Base-by-base conservation (phyloP, 1,139 yeast genomes). In the Taiozyma sp. region DNA sequence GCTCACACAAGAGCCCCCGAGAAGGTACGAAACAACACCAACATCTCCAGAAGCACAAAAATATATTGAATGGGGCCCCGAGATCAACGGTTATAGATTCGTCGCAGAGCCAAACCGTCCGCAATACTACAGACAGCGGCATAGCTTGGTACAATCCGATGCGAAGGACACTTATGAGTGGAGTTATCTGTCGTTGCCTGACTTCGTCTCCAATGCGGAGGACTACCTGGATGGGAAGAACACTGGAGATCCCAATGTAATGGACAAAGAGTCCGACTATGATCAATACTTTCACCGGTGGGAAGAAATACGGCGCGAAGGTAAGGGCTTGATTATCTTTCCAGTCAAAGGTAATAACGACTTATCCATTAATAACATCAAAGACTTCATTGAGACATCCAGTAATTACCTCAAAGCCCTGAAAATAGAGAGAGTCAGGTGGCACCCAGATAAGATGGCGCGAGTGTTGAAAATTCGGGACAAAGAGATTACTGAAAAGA, bases 381-480 rank as follows among this genome's bases (percentile, higher is more conserved):
- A 47, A 11, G 10, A 28, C 0, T 72, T 73, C 50, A 48, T 72
- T 4, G 47, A 50, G 6, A 42, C 46, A 16, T 47, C 56, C 0
- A 47, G 50, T 2, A 56, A 56, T 19, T 50, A 55, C 4, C 42
- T 26, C 13, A 70, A 65, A 3, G 58, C 77, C 5, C 52, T 81
- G 8, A 78, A 74, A 51, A 60, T 56, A 34, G 89, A 83, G 59
- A 60, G 89, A 53, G 63, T 82, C 4, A 67, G 78, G 53, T 84
- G 89, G 89, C 90, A 84, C 62, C 90, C 90, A 2, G 90, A 84
- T 61, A 77, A 74, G 58, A 67, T 73, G 71, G 43, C 50, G 7
- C 45, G 58, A 44, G 48, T 52, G 10, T 40, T 60, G 1, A 39
- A 46, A 21, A 34, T 42, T 28, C 43, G 47, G 22, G 19, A 47